Evolutionary conservation across 441 rosid species (phyloP), one percentile per base, ranked within the genome.

Genomic region (Adansonia gregorii): DNA sequence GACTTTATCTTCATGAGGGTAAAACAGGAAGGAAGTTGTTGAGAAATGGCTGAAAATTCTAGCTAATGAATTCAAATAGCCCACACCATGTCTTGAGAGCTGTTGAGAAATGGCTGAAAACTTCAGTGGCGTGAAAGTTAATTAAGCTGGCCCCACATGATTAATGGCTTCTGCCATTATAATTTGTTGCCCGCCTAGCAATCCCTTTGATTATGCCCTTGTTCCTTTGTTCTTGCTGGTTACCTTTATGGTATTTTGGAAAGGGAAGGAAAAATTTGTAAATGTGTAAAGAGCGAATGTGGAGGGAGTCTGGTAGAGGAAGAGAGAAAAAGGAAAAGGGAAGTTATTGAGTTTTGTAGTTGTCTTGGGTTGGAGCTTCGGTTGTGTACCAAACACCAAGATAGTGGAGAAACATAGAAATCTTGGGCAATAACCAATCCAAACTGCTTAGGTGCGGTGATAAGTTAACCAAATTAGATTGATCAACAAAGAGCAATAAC

Each of bases 231-330:
- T 6, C 45, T 8, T 63, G 15, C 31, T 63, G 67, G 6, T 63
- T 63, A 3, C 3, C 12, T 8, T 31, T 27, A 63, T 63, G 41
- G 4, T 12, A 63, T 63, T 63, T 7, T 63, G 43, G 4, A 63
- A 61, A 27, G 43, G 43, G 67, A 31, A 63, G 67, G 67, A 63
- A 35, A 63, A 63, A 7, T 12, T 63, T 63, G 27, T 24, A 24
- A 24, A 24, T 1, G 27, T 24, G 27, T 24, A 24, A 24, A 24
- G 4, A 46, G 49, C 8, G 2, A 46, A 46, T 46, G 49, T 46
- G 49, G 49, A 46, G 49, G 49, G 49, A 46, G 49, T 46, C 9
- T 46, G 8, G 49, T 2, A 46, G 12, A 46, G 11, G 49, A 8
- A 46, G 49, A 46, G 49, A 46, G 9, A 46, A 46, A 46, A 9